Evolutionary conservation across 495 filamentous ascomycete genomes (phyloP), one percentile per base, ranked within the genome.

Genomic region (Pseudevernia furfuracea): DNA sequence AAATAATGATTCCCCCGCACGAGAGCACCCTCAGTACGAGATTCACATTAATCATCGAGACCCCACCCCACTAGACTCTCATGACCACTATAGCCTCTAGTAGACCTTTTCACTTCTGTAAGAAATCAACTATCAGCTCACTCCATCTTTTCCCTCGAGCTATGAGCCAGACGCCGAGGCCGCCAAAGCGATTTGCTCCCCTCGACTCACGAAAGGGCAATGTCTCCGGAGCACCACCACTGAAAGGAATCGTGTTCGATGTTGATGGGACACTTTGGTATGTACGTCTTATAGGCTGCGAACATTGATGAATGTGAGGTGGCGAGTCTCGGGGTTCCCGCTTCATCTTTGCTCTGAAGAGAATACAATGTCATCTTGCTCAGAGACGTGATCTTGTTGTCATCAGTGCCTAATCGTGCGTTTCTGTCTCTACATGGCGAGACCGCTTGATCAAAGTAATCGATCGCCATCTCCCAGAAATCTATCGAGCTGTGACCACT

Each of bases 231-330:
- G 77, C 77, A 15, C 87, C 87, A 44, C 79, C 75, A 59, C 75
- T 97, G 58, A 84, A 86, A 68, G 93, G 93, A 2, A 82, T 97
- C 10, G 85, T 97, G 38, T 97, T 97, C 74, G 93, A 97, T 77
- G 89, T 97, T 39, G 93, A 97, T 74, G 93, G 93, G 9, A 97
- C 93, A 28, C 74, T 97, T 58, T 96, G 89, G 92, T 93, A 75
- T 80, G 84, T 80, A 12, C 57, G 28, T 43, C 34, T 49, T 39
- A 56, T 7, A n/a, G 41, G 39, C 15, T 59, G 11, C 19, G 4
- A 9, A 3, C 7, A 1, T 28, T 59, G n/a, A 3, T 25, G 19
- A 1, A 23, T 41, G 19, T 30, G 14, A 8, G 52, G 8, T 11
- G 52, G 21, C 6, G 4, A 15, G 5, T 39, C 37, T 39, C 37